Evolutionary conservation across 192 early-diverging fungal species (phyloP).

Genomic region (Piromyces finnis): DNA sequence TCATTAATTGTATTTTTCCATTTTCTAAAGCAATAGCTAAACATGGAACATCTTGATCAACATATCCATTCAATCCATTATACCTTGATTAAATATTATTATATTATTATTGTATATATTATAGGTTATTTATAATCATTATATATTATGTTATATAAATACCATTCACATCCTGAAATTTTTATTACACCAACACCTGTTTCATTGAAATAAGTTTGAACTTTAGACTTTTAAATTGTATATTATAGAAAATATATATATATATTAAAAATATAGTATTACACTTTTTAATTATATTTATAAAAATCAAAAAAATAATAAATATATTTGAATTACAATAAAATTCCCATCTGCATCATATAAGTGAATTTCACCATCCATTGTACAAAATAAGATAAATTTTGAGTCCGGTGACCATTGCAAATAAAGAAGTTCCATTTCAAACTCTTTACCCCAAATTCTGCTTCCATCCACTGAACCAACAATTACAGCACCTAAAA

Average conservation of each 20-base stretch:
- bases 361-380: slow-evolving; percentile 24
- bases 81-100: slow-evolving; percentile 2
- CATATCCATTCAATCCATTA: slow-evolving; percentile 26
- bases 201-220: slow-evolving; percentile 17
- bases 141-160: no score
- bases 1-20: slow-evolving; percentile 39
- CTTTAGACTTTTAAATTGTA: slow-evolving; percentile 12
- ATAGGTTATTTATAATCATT: no score
- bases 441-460: slow-evolving; percentile 32
- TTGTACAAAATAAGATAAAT: slow-evolving; percentile 30
- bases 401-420: slow-evolving; percentile 40
- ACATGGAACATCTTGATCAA: slow-evolving; percentile 22
- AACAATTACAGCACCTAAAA: slow-evolving; percentile 32
- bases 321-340: slow-evolving; percentile 13
- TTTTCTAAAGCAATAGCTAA: slow-evolving; percentile 34
- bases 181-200: slow-evolving; percentile 11
- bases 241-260: background rate
- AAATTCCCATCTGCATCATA: slow-evolving; percentile 28
- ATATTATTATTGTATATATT: background rate
- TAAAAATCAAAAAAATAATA: no score
- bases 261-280: no score
- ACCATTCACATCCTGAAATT: slow-evolving; percentile 26
- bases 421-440: slow-evolving; percentile 1
- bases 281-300: no score
- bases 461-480: slow-evolving; percentile 42